Evolutionary conservation across 495 filamentous ascomycete species (phyloP).

Genomic region (Neurospora sp.): DNA sequence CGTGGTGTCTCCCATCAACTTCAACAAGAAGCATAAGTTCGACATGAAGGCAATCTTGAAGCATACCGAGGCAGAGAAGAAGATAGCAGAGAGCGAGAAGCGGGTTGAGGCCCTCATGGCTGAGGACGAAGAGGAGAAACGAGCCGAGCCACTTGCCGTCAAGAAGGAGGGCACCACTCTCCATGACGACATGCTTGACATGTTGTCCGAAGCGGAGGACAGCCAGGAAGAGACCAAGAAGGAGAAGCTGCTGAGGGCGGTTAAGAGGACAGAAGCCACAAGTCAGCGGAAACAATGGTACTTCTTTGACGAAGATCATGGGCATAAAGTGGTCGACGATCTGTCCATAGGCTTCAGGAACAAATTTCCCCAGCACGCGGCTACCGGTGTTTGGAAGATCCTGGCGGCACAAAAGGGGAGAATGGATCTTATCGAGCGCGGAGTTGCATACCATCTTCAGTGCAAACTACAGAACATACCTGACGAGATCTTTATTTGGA

Average conservation of each 20-base stretch:
- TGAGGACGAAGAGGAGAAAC: slow-evolving; percentile 16
- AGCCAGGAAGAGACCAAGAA: slow-evolving; percentile 44
- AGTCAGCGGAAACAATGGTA: slow-evolving; percentile 50
- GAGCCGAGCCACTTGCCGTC: slow-evolving; percentile 11
- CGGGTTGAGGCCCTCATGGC: slow-evolving; percentile 29
- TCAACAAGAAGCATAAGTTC: slow-evolving; percentile 52
- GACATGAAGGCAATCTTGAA: slow-evolving; percentile 56
- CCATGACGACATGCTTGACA: slow-evolving; percentile 26
- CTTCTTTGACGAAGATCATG: slow-evolving; percentile 46
- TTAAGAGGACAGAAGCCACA: slow-evolving; percentile 66
- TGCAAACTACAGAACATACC: slow-evolving; percentile 44
- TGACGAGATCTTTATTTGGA: slow-evolving; percentile 64
- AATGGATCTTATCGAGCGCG: slow-evolving; percentile 57
- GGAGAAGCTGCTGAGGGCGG: slow-evolving; percentile 54
- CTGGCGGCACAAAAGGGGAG: slow-evolving; percentile 41
- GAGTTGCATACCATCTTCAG: slow-evolving; percentile 53
- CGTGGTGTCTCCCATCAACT: slow-evolving; percentile 32
- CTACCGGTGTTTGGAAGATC: slow-evolving; percentile 27
- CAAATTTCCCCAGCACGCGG: slow-evolving; percentile 23
- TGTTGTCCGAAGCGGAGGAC: slow-evolving; percentile 38
- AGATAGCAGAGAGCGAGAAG: slow-evolving; percentile 47
- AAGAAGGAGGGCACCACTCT: slow-evolving; percentile 12
- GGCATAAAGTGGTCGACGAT: not conserved
- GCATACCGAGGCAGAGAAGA: slow-evolving; percentile 46
- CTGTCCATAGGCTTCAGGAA: slow-evolving; percentile 20